Evolutionary conservation across 306 rosid genomes (phyloP).

Genomic region (Dryas octopetala): DNA sequence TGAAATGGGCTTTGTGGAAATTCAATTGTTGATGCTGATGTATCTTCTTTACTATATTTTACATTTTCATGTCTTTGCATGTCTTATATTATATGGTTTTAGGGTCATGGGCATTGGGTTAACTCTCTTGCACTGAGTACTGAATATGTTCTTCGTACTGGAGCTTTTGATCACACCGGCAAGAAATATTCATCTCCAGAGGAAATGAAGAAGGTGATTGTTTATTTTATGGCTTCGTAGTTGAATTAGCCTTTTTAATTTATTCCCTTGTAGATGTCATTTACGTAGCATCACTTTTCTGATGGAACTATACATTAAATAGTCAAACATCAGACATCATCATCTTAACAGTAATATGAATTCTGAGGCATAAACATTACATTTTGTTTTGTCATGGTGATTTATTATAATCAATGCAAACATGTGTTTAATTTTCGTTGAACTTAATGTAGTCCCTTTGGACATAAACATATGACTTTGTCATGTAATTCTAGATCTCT

Average conservation of each 20-base stretch:
- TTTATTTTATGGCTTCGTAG: conserved; percentile 13
- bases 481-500: not conserved
- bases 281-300: not conserved
- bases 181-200: conserved; percentile 73
- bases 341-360: not conserved
- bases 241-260: not conserved
- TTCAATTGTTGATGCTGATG: not conserved
- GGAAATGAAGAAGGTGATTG: conserved; percentile 78
- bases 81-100: conserved; percentile 31
- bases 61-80: conserved; percentile 10
- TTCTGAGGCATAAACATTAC: not conserved
- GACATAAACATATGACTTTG: too few species aligned
- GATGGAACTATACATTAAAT: not conserved
- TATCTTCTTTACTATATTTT: conserved; percentile 12
- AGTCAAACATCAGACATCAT: not conserved
- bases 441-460: too few species aligned
- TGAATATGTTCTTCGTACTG: conserved; percentile 91
- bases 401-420: not conserved
- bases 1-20: not conserved
- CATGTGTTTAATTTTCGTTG: too few species aligned
- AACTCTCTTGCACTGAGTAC: conserved; percentile 96
- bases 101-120: conserved; percentile 99
- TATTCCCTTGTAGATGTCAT: not conserved
- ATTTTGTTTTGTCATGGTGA: not conserved
- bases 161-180: conserved; percentile 93